These are phyloP conservation scores for Coemansia sp. DNA, from an alignment of 192 early-diverging fungal genomes.

Conservation along the genomic window DNA sequence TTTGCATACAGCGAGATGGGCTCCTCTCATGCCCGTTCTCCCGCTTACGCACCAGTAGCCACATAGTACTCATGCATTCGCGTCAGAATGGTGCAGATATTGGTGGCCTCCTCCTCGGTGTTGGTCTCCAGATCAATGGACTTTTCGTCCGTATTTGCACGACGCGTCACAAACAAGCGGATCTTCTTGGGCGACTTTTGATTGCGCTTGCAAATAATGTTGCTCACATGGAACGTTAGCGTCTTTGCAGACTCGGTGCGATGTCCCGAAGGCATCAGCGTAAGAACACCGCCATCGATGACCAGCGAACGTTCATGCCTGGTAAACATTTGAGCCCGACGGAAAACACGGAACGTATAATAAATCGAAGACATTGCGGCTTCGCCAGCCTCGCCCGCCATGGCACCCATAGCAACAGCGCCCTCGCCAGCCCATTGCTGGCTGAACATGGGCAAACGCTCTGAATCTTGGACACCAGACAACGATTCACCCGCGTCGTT, in stretches of 20 bases:
- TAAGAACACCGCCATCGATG: constrained; percentile 92
- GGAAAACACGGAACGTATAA: constrained; percentile 82
- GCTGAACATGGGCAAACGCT: constrained; percentile 14
- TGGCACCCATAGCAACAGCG: background rate
- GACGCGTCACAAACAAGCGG: constrained; percentile 65
- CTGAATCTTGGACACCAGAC: constrained; percentile 2
- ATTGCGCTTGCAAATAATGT: constrained; percentile 70
- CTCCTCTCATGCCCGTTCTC: too few species aligned
- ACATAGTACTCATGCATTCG: constrained; percentile 23
- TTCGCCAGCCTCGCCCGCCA: constrained; percentile 5
- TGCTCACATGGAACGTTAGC: constrained; percentile 67
- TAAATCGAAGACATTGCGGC: constrained; percentile 34
- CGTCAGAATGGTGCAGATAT: constrained; percentile 47
- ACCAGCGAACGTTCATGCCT: constrained; percentile 87
- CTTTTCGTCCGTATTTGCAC: constrained; percentile 61
- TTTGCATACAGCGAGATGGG: too few species aligned
- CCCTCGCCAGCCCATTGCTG: constrained; percentile 15
- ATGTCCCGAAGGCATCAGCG: constrained; percentile 82
- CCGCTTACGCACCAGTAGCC: background rate
- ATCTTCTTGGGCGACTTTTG: constrained; percentile 70
- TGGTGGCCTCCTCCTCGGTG: constrained; percentile 56
- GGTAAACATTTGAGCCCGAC: constrained; percentile 83
- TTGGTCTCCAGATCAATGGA: constrained; percentile 79
- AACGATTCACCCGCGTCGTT: background rate
- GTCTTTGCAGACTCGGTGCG: constrained; percentile 86